Base-by-base conservation (phyloP, 805 yeast species). In the Pichia nakasei region DNA sequence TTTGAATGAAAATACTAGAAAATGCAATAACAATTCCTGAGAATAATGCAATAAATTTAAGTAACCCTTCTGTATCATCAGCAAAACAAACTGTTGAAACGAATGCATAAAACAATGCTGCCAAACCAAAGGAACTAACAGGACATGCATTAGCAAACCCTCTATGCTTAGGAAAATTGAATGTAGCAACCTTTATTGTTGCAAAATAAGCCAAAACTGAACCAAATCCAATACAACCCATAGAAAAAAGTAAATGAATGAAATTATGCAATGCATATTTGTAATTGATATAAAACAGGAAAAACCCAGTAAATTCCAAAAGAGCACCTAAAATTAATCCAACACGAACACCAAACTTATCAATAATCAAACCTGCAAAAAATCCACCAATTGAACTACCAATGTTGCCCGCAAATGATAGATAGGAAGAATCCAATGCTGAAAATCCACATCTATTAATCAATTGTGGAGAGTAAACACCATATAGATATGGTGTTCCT, bases 401-500 rank as follows among this genome's bases (percentile, higher is more conserved):
- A 8, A 81, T 56, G 35, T 73, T 77, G 21, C 80, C 65, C 0
- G 82, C 73, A 32, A 83, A 63, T 0, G 91, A 77, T 5, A 84
- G 66, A 13, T 75, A 70, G 3, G 88, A 84, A 8, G 87, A 75
- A 48, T 76, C 76, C 0, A 76, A 65, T 0, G 82, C 72, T 0
- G 81, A 71, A 22, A 83, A 66, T 0, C 76, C 71, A 21, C 82
- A 75, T 51, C 70, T 64, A 22, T 67, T 63, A 22, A 81, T 70
- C 49, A 84, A 63, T 56, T 83, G 88, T 2, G 91, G 89, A 1
- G 87, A 79, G 56, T 77, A 84, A n/a, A 78, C 75, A 0, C 89
- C 85, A 57, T 78, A 84, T 13, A 82, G 64, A 53, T 84, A 84
- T 0, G 86, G 84, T 3, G 88, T 82, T 2, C 93, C 91, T 3